These are phyloP conservation scores for Tricholoma saponaceum DNA, from an alignment of 768 basidiomycete genomes.

Conservation along the genomic window DNA sequence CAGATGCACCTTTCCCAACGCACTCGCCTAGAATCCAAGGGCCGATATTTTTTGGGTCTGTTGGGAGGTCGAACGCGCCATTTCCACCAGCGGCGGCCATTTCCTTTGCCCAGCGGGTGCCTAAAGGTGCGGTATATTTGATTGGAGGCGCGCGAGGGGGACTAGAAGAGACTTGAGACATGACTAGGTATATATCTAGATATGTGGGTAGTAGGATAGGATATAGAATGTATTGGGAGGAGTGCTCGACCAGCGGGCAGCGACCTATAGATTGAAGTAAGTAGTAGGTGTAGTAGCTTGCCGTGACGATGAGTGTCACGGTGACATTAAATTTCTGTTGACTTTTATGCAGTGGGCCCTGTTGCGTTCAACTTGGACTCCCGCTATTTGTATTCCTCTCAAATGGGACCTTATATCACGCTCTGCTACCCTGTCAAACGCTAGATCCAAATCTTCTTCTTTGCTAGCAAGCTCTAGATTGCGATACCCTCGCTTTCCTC, in stretches of 20 bases:
- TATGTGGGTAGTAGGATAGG: slow-evolving; percentile 20
- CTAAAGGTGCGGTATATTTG: slow-evolving; percentile 63
- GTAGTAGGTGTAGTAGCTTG: slow-evolving; percentile 14
- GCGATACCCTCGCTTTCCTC: neutral
- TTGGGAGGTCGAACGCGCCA: slow-evolving; percentile 73
- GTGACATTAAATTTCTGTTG: neutral
- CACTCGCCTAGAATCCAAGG: slow-evolving; percentile 94
- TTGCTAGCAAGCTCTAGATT: slow-evolving; percentile 4
- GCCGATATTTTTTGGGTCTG: slow-evolving; percentile 83
- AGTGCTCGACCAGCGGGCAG: slow-evolving; percentile 44
- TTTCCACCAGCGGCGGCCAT: slow-evolving; percentile 74
- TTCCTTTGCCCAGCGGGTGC: slow-evolving; percentile 87
- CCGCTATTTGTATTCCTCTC: slow-evolving; percentile 13
- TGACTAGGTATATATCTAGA: slow-evolving; percentile 25
- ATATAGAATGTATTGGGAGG: slow-evolving; percentile 32
- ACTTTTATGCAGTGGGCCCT: slow-evolving; percentile 32
- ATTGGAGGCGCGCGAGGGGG: slow-evolving; percentile 72
- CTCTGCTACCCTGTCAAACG: slow-evolving; percentile 3
- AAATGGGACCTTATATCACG: slow-evolving; percentile 14
- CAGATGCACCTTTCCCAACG: slow-evolving; percentile 90
- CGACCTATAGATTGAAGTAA: slow-evolving; percentile 2
- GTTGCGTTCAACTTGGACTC: slow-evolving; percentile 23
- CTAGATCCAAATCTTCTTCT: slow-evolving; percentile 8
- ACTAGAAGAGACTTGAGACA: slow-evolving; percentile 40
- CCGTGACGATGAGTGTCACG: neutral